phyloP scores from a whole-genome alignment of 2,329 filamentous ascomycete genomes.

The Rhinocladiella similis region DNA sequence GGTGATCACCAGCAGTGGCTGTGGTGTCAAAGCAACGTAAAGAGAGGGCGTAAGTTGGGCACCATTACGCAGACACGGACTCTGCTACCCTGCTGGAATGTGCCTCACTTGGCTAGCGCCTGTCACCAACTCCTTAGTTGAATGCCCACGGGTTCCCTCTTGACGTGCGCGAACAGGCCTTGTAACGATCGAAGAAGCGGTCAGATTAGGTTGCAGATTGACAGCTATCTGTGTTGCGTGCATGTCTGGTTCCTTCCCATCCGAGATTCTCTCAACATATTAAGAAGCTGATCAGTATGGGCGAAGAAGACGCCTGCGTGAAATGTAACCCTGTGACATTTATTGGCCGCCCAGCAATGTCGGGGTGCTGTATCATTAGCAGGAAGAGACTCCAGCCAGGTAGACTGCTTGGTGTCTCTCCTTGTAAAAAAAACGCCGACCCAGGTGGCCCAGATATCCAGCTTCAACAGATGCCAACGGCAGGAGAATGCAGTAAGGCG shows the following conservation, averaged over 20 bases:
- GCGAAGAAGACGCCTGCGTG: background rate
- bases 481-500: background rate
- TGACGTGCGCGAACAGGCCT: no score
- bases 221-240: background rate
- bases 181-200: conserved; percentile 9
- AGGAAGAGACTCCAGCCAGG: no score
- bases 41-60: background rate
- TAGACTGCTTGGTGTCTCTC: no score
- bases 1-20: background rate
- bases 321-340: background rate
- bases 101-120: conserved; percentile 1
- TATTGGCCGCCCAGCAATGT: background rate
- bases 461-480: background rate
- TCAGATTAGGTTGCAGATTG: conserved; percentile 18
- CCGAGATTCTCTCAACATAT: background rate
- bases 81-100: background rate
- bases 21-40: background rate
- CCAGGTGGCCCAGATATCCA: no score
- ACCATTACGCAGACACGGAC: background rate
- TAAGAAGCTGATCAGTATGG: background rate
- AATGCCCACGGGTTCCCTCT: background rate
- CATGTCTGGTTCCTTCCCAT: background rate
- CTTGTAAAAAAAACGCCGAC: no score
- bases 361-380: no score
- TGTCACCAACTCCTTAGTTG: background rate